Percentiles rank a stretch among this genome's conserved stretches.
phyloP scores from a whole-genome alignment of 1,284 basidiomycete genomes.

The Cutaneotrichosporon sp. region DNA sequence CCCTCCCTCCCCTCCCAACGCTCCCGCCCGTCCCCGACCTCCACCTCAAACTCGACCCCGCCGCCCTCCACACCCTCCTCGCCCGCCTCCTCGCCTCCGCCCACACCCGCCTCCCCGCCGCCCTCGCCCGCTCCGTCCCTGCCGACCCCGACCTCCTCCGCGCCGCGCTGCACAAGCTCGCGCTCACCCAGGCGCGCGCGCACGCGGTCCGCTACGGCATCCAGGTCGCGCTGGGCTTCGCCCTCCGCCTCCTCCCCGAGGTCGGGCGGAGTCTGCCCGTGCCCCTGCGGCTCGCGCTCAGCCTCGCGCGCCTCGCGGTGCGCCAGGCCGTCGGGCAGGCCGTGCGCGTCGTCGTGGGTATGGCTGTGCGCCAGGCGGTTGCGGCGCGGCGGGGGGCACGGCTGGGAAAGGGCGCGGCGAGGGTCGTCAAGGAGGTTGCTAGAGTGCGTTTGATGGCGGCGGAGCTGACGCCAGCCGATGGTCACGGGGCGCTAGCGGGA shows the following conservation, averaged over 20 bases:
- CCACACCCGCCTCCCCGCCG: not conserved
- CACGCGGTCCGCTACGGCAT: not conserved
- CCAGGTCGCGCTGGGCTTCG: not conserved
- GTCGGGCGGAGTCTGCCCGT: not conserved
- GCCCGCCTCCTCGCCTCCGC: not conserved
- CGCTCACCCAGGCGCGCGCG: not conserved
- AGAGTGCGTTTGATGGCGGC: not conserved
- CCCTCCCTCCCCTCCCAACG: not conserved
- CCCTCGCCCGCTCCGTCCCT: not conserved
- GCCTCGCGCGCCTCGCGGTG: not conserved
- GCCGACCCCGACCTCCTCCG: not conserved
- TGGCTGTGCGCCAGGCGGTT: not conserved
- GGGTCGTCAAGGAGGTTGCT: not conserved
- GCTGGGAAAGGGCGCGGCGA: not conserved
- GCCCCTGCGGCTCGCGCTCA: not conserved
- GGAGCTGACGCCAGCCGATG: not conserved
- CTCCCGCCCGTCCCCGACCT: not conserved
- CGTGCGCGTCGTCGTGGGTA: not conserved
- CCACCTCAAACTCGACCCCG: not conserved
- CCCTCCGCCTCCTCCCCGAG: not conserved
- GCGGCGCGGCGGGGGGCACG: not conserved
- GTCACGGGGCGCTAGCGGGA: not conserved
- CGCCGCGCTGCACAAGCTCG: not conserved
- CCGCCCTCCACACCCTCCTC: not conserved
- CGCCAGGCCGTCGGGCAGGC: not conserved